A percentile compares a stretch with the other conserved stretches of the same genome.
phyloP scores from a whole-genome alignment of 2,329 filamentous ascomycete species.

The Xylariaceae sp. region DNA sequence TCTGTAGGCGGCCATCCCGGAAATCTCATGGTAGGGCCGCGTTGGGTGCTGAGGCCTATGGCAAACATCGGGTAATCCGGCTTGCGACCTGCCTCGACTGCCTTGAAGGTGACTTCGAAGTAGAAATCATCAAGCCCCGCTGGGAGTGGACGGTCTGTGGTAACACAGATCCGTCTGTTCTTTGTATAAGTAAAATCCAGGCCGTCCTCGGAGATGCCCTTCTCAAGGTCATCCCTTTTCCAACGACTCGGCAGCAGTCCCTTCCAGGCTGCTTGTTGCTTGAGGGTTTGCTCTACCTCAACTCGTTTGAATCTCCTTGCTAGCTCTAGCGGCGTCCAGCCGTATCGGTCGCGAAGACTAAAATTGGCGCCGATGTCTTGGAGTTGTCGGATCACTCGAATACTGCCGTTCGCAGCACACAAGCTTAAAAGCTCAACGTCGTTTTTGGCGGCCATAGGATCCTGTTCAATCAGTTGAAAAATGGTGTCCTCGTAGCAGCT shows the following conservation, averaged over 20 bases:
- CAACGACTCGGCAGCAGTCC: constrained; percentile 1
- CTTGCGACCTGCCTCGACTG: background rate
- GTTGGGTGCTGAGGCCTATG: background rate
- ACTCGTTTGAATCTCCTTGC: background rate
- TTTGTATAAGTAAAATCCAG: background rate
- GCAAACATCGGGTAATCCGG: background rate
- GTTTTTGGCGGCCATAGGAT: background rate
- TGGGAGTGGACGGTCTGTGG: background rate
- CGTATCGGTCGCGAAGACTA: background rate
- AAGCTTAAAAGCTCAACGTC: background rate
- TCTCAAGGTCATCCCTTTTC: background rate
- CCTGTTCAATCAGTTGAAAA: background rate
- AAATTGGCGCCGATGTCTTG: background rate
- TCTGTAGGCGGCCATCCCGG: background rate
- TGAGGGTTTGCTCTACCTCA: background rate
- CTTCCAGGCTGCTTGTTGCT: background rate
- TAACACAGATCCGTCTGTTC: background rate
- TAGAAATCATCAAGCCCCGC: constrained; percentile 2
- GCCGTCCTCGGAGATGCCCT: background rate
- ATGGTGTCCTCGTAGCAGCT: background rate
- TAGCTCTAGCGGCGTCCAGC: constrained; percentile 1
- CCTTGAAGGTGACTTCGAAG: background rate
- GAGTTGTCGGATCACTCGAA: background rate
- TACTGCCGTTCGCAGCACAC: background rate
- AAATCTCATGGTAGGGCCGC: background rate